Percentiles rank a stretch among this genome's conserved stretches.
Evolutionary conservation across 345 rosid genomes (phyloP).

Genomic region (Limnanthes douglasii): DNA sequence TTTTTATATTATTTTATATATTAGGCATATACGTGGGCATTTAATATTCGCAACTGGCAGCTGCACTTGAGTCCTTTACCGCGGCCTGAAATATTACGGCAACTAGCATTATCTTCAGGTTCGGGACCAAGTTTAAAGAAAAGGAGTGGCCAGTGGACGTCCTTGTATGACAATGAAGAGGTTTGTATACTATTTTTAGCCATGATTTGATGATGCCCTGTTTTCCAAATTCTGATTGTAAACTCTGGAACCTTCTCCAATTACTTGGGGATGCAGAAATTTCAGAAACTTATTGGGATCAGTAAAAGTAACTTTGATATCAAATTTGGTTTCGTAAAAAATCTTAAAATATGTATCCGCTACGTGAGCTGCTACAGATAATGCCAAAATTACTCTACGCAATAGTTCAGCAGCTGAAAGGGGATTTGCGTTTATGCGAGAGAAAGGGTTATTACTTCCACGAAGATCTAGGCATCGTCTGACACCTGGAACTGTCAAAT

Average conservation of each 20-base stretch:
- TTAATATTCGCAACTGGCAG: slow-evolving; percentile 94
- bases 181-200: slow-evolving; percentile 14
- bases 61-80: slow-evolving; percentile 68
- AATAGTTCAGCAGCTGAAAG: slow-evolving; percentile 94
- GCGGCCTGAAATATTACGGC: slow-evolving; percentile 95
- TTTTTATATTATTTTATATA: slow-evolving; percentile 5
- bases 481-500: slow-evolving; percentile 99
- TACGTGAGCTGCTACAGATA: no score
- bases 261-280: slow-evolving; percentile 39
- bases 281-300: slow-evolving; percentile 51
- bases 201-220: neutral
- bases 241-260: slow-evolving; percentile 3
- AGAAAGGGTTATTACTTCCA: slow-evolving; percentile 82
- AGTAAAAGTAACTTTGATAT: no score
- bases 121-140: slow-evolving; percentile 83
- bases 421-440: slow-evolving; percentile 85
- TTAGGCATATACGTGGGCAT: slow-evolving; percentile 98
- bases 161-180: slow-evolving; percentile 47
- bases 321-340: no score
- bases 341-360: no score
- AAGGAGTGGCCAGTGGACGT: slow-evolving; percentile 21
- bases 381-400: slow-evolving; percentile 70
- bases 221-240: neutral
- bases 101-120: slow-evolving; percentile 79
- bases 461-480: slow-evolving; percentile 91